Evolutionary conservation across 768 basidiomycete species (phyloP), one percentile per base, ranked within the genome.

Genomic region (Leccinum rimulosum): DNA sequence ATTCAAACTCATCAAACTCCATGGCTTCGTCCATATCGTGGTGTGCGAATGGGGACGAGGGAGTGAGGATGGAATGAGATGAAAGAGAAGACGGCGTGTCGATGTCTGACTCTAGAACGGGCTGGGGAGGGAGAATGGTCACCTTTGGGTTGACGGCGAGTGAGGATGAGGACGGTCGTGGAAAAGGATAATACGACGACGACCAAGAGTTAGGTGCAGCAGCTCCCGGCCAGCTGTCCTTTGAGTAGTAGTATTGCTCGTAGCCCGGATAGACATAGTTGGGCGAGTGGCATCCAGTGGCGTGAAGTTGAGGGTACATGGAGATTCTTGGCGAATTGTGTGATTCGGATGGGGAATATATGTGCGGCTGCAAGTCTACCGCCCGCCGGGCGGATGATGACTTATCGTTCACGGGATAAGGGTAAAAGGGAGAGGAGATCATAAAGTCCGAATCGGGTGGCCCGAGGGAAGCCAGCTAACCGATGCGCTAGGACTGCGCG

Each of bases 1-100:
- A 68, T 3, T 73, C 72, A 22, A 73, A 68, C 15, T 75, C 72
- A 33, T 75, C 72, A 57, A 68, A 60, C 9, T 73, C 73, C 66
- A 66, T 67, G 50, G 35, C 19, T 19, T 64, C 61, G 1, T n/a
- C 52, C 19, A 64, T 40, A 52, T 64, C 54, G 35, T 59, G 58
- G 10, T 60, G 69, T 12, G 30, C n/a, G 51, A 73, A 73, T 3
- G 73, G 73, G 1, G 72, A 74, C 3, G 65, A 59, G 1, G 72
- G 72, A 3, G 72, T 74, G 17, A 64, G 64, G 31, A 73, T n/a
- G n/a, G 73, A 68, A 27, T 71, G 65, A 12, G 73, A 72, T 3
- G 73, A 74, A 4, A 65, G 48, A 9, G 72, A 73, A 3, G 72
- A 73, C 4, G 73, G 72, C 6, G 72, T 73, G 52, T 67, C 65